Evolutionary conservation across 2,329 filamentous ascomycete species (phyloP).

Genomic region (Cladosporium sp.): DNA sequence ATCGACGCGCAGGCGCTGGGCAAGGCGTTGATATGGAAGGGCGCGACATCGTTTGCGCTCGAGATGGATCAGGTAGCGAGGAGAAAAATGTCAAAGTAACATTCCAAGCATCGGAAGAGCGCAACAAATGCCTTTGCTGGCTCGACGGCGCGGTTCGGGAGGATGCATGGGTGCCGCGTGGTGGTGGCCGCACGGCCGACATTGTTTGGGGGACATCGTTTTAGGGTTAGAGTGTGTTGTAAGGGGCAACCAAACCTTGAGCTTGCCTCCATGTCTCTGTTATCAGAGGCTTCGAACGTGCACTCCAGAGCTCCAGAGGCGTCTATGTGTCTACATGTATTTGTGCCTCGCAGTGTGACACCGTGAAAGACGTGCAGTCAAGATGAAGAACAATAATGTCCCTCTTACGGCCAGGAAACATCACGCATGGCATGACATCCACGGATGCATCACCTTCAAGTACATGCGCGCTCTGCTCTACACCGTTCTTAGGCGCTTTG

Average conservation of each 20-base stretch:
- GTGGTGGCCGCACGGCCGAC: background rate
- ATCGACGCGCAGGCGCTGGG: constrained; percentile 21
- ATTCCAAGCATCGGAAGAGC: background rate
- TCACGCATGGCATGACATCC: background rate
- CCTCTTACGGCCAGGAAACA: background rate
- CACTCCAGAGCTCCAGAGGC: too few species aligned
- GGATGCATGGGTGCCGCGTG: background rate
- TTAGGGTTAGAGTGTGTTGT: background rate
- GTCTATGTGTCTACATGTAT: too few species aligned
- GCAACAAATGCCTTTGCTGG: background rate
- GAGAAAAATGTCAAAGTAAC: background rate
- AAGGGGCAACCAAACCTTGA: background rate
- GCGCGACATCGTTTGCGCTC: constrained; percentile 18
- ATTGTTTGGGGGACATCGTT: background rate
- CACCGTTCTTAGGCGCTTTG: background rate
- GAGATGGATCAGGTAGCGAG: background rate
- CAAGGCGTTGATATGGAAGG: constrained; percentile 25
- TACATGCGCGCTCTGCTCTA: background rate
- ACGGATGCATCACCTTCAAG: background rate
- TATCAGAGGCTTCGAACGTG: too few species aligned
- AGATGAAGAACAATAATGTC: too few species aligned
- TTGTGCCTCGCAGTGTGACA: too few species aligned
- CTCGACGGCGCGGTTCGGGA: constrained; percentile 1
- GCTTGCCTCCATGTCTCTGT: too few species aligned
- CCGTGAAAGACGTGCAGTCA: too few species aligned